Conservation (phyloP, 179 eudicot species). For the Beta macrorhiza region DNA sequence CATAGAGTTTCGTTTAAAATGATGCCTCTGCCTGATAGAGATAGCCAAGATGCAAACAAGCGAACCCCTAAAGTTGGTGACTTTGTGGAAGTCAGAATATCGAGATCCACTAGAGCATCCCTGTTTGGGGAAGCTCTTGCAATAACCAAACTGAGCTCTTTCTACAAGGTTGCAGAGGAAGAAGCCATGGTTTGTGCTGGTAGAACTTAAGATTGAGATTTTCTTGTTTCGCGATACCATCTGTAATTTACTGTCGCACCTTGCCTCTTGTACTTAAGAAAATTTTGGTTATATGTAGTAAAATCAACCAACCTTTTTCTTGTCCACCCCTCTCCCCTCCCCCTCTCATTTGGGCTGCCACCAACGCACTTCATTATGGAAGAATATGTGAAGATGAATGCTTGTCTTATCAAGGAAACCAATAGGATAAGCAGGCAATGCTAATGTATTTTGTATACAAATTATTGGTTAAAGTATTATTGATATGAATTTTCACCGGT, state of each 20-base stretch:
- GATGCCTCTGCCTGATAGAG: constrained; percentile 48
- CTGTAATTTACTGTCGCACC: constrained; percentile 13
- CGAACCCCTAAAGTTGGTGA: constrained; percentile 75
- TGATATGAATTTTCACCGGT: no score
- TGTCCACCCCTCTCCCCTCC: background rate
- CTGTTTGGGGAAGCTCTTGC: constrained; percentile 82
- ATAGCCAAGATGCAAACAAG: constrained; percentile 34
- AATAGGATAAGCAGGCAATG: no score
- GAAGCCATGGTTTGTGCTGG: constrained; percentile 53
- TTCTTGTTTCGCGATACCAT: background rate
- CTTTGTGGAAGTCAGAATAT: constrained; percentile 71
- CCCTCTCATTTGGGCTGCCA: background rate
- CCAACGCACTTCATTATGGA: background rate
- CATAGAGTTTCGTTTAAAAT: constrained; percentile 68
- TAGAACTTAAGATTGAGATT: constrained; percentile 26
- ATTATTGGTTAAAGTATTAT: background rate
- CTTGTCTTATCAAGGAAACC: no score
- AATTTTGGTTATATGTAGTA: background rate
- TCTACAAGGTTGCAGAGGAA: constrained; percentile 50
- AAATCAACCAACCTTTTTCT: background rate
- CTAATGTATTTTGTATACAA: background rate
- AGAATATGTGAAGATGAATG: no score
- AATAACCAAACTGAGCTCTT: constrained; percentile 76
- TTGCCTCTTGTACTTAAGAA: background rate
- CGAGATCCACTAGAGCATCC: constrained; percentile 76